Base-by-base conservation (phyloP, 2,329 filamentous ascomycete genomes). In the Colletotrichum agaves region DNA sequence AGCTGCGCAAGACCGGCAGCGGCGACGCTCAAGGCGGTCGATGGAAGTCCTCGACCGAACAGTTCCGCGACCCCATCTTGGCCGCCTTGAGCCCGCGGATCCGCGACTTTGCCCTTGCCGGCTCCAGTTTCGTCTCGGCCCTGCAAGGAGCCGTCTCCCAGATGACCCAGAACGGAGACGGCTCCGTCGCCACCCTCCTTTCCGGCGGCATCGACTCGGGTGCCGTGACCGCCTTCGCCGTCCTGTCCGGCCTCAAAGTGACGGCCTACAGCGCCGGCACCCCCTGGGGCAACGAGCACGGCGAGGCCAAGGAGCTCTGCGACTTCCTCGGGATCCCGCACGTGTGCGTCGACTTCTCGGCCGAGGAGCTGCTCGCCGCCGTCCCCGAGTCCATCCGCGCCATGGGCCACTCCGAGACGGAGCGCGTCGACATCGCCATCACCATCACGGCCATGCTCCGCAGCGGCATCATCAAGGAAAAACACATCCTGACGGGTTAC, bases 111-210 rank as follows among this genome's bases (percentile, higher is more conserved):
- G 52, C 17, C 35, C 11, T 21, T 37, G 52, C 33, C 17, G 35
- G 35, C 12, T 41, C 52, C 52, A 37, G 31, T 43, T 56, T 56
- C 35, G 52, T 56, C 52, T 56, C 35, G n/a, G 52, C 35, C 19
- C 31, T 56, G 19, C 52, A 56, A 23, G 35, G 19, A 13, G 52
- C 52, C 33, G 52, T 56, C 35, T 56, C 52, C 35, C 31, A 56
- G 52, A 56, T 27, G 1, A 41, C 35, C 19, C 0, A 49, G 13
- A 19, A 49, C 21, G 5, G 27, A 15, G 46, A 49, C 23, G 23
- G 23, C 23, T 23, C 23, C 13, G 21, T 27, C 27, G 21, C 46
- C 21, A 23, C 46, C n/a, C 19, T 49, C 46, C 46, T 49, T 23
- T 49, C 46, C 1, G 21, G 19, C 8, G 19, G 19, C 11, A 49